phyloP scores from a whole-genome alignment of 441 rosid species.

The Corymbia calophylla region DNA sequence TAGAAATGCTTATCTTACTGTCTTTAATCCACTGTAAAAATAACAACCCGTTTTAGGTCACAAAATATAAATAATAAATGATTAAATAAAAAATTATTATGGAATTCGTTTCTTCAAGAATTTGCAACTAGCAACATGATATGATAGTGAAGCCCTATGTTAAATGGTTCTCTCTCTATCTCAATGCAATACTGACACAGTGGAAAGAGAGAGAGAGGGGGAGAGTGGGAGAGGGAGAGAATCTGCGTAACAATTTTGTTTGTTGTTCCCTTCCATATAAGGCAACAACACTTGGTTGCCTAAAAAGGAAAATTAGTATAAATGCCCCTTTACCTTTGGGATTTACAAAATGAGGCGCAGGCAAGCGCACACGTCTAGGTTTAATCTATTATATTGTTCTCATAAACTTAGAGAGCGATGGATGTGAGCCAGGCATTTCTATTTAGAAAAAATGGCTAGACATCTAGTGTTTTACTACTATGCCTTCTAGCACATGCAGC shows the following conservation, averaged over 20 bases:
- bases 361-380: not conserved
- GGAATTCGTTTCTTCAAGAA: too few relatives aligned
- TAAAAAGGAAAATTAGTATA: slow-evolving; percentile 35
- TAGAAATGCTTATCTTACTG: not conserved
- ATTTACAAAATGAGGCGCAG: not conserved
- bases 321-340: not conserved
- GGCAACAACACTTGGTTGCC: slow-evolving; percentile 30
- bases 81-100: too few relatives aligned
- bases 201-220: not conserved
- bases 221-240: not conserved
- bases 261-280: slow-evolving; percentile 30
- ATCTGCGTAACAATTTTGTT: slow-evolving; percentile 15
- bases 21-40: too few relatives aligned
- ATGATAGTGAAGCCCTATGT: too few relatives aligned
- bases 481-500: not conserved
- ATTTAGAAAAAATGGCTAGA: not conserved
- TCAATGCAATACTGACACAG: not conserved
- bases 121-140: too few relatives aligned
- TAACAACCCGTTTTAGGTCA: too few relatives aligned
- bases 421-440: not conserved
- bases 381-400: not conserved
- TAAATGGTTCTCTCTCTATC: not conserved
- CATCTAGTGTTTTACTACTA: not conserved
- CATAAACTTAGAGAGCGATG: not conserved
- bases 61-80: too few relatives aligned